Base-by-base conservation (phyloP, 2,329 filamentous ascomycete genomes). In the Blastomyces silverae region DNA sequence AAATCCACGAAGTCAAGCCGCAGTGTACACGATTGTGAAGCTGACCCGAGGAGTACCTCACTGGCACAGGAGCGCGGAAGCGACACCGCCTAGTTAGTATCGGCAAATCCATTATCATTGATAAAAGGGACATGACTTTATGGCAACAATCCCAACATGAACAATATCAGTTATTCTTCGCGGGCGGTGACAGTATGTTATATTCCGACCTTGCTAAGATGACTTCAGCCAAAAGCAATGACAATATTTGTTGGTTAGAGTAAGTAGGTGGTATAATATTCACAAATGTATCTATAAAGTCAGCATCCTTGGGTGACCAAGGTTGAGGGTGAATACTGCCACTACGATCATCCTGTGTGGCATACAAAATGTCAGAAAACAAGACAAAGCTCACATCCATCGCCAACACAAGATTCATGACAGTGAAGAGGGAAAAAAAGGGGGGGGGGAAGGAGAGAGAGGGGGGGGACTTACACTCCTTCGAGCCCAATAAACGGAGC, bases 401-500 rank as follows among this genome's bases (percentile, higher is more conserved):
- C 10, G n/a, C n/a, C 8, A 1, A 13, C 8, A 50, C 2, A 50
- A 50, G 6, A 13, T 50, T 50, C 11, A 37, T 1, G 34, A 6
- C 6, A 15, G 20, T n/a, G 58, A 25, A 46, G 25, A 11, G 50
- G 31, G 50, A 25, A 46, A 17, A 55, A 25, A 46, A 17, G 39
- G 15, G 39, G 13, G 15, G 4, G 44, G 2, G n/a, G n/a, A n/a
- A n/a, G n/a, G n/a, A n/a, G n/a, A n/a, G n/a, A n/a, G n/a, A n/a
- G 13, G 15, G 4, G 44, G 2, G 17, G 7, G 5, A 69, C 65
- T 63, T 67, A 67, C 63, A 61, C 68, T 64, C 84, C 83, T 78
- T 87, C 85, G 63, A 87, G 81, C 5, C 76, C 82, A 66, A 87
- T 80, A 71, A 87, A 87, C 64, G 84, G 75, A 48, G 76, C 77